Percentiles rank a stretch among this genome's conserved stretches.
These are phyloP conservation scores for Cordyceps militaris DNA, from an alignment of 2,329 filamentous ascomycete species.

Conservation along the genomic window DNA sequence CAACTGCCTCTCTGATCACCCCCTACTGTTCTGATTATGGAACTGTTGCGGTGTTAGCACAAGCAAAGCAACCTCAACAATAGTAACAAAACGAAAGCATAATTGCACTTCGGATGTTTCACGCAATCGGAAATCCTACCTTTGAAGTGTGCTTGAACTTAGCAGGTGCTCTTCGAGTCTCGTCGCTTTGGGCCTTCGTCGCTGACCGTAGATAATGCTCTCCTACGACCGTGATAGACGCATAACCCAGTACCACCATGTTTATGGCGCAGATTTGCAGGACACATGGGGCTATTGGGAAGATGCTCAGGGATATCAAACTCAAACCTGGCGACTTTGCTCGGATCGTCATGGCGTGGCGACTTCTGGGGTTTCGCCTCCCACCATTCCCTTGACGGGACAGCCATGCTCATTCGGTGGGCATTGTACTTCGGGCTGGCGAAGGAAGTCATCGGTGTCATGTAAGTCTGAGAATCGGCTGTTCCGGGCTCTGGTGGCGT, in stretches of 20 bases:
- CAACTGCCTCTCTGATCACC: not conserved
- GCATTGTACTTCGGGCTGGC: conserved; percentile 17
- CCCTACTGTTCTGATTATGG: too few species aligned
- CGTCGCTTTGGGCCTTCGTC: conserved; percentile 22
- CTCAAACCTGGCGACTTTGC: conserved; percentile 28
- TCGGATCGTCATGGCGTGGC: conserved; percentile 17
- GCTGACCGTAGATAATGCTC: conserved; percentile 13
- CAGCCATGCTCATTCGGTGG: conserved; percentile 19
- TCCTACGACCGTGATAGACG: conserved; percentile 41
- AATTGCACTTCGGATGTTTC: not conserved
- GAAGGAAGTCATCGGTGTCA: conserved; percentile 1
- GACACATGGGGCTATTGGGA: conserved; percentile 45
- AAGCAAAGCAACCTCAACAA: not conserved
- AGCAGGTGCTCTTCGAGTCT: not conserved
- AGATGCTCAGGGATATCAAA: conserved; percentile 46
- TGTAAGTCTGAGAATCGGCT: conserved; percentile 6
- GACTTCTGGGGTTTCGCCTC: conserved; percentile 23
- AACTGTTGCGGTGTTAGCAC: too few species aligned
- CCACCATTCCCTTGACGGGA: conserved; percentile 30
- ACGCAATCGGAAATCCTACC: not conserved
- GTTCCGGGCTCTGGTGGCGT: conserved; percentile 20
- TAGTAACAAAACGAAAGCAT: not conserved
- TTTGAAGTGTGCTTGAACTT: not conserved
- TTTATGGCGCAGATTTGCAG: conserved; percentile 37
- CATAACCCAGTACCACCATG: conserved; percentile 42